Evolutionary conservation across 2,329 filamentous ascomycete genomes (phyloP).

Genomic region (Cryphonectria carpinicola): DNA sequence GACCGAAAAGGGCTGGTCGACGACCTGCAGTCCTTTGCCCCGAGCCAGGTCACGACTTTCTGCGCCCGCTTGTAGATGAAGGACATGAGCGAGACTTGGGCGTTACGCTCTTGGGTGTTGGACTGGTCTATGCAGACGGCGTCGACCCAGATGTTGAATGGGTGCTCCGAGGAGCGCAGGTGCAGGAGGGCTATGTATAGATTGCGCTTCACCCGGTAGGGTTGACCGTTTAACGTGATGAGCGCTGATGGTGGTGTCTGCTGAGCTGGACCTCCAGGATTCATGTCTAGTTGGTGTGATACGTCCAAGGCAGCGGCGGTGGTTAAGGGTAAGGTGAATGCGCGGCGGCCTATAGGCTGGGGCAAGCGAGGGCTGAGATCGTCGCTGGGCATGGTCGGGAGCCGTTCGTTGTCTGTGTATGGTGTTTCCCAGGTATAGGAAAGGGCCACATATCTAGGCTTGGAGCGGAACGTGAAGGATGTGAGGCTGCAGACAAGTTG

Average conservation of each 20-base stretch:
- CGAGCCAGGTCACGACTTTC: slow-evolving; percentile 18
- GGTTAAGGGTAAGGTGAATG: neutral
- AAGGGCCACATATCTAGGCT: neutral
- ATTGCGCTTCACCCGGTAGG: neutral
- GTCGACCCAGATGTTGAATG: slow-evolving; percentile 3
- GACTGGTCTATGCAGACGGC: slow-evolving; percentile 4
- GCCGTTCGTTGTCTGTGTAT: neutral
- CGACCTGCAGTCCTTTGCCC: neutral
- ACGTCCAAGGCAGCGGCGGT: neutral
- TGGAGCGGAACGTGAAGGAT: neutral
- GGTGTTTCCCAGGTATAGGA: neutral
- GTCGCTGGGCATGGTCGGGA: neutral
- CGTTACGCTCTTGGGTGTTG: neutral
- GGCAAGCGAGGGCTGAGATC: neutral
- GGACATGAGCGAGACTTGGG: slow-evolving; percentile 7
- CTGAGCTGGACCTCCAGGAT: neutral
- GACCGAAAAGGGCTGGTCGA: neutral
- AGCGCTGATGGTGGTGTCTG: neutral
- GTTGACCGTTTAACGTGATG: neutral
- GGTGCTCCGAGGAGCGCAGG: neutral
- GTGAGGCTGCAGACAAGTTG: neutral
- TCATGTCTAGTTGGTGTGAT: neutral
- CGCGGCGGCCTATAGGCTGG: neutral
- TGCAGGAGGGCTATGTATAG: neutral
- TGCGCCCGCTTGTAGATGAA: slow-evolving; percentile 5